Conservation (phyloP, 192 early-diverging fungal species). For the Mortierella alpina region DNA sequence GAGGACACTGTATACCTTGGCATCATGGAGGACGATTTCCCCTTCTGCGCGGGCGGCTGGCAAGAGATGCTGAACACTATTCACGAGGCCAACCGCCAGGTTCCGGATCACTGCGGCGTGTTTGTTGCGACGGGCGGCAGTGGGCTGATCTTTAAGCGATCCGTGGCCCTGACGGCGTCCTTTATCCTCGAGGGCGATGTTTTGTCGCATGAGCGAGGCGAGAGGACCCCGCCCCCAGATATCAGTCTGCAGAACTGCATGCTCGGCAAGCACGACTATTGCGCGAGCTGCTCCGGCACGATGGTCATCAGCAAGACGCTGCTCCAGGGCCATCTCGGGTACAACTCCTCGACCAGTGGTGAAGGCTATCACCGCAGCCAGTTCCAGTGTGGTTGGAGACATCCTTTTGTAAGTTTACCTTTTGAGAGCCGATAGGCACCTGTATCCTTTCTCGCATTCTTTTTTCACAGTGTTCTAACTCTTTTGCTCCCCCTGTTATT, state of each 20-base stretch:
- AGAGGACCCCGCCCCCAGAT: constrained; percentile 55
- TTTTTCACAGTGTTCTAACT: constrained; percentile 1
- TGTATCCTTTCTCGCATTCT: neutral
- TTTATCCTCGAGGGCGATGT: constrained; percentile 36
- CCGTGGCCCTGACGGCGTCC: constrained; percentile 28
- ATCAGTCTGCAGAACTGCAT: constrained; percentile 64
- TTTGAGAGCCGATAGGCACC: neutral
- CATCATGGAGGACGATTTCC: constrained; percentile 67
- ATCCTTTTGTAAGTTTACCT: constrained; percentile 61
- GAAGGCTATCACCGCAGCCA: constrained; percentile 59
- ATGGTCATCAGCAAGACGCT: constrained; percentile 59
- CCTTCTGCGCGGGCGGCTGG: constrained; percentile 59
- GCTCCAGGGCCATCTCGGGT: constrained; percentile 64
- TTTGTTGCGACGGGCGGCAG: constrained; percentile 68
- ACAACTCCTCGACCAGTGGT: constrained; percentile 62
- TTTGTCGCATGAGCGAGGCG: constrained; percentile 12
- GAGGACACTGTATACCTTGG: constrained; percentile 57
- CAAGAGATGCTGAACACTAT: constrained; percentile 58
- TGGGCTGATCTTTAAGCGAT: constrained; percentile 47
- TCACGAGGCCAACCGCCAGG: constrained; percentile 50
- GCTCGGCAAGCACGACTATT: constrained; percentile 57
- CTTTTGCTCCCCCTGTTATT: too few species aligned
- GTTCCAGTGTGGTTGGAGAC: constrained; percentile 67
- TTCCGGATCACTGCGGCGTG: constrained; percentile 61
- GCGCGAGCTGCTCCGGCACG: constrained; percentile 48